phyloP scores from a whole-genome alignment of 345 rosid species.

The Salix udensis region DNA sequence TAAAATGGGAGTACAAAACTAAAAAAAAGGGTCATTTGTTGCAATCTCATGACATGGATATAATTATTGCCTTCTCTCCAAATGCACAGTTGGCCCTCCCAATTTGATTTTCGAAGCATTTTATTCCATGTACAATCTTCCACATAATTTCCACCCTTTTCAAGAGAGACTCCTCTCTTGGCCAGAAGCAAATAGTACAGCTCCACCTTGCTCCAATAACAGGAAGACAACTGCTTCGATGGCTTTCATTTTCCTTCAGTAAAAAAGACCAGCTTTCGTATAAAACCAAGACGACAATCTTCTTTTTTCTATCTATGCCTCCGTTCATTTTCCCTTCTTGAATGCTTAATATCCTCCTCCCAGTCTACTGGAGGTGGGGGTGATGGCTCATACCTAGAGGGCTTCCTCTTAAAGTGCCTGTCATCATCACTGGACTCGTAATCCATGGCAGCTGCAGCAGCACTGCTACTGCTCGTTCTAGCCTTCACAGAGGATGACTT shows the following conservation, averaged over 20 bases:
- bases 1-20: neutral
- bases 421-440: conserved; percentile 90
- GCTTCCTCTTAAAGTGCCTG: conserved; percentile 90
- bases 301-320: conserved; percentile 29
- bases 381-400: conserved; percentile 70
- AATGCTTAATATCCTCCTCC: conserved; percentile 42
- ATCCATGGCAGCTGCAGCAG: conserved; percentile 35
- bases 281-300: neutral
- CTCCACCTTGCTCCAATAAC: neutral
- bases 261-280: neutral
- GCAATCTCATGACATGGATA: neutral
- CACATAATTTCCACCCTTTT: neutral
- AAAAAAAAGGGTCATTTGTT: neutral
- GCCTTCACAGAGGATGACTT: conserved; percentile 35
- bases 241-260: neutral
- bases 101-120: neutral
- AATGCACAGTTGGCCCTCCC: neutral
- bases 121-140: neutral
- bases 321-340: conserved; percentile 34
- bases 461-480: conserved; percentile 30
- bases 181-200: neutral
- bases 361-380: conserved; percentile 41
- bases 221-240: neutral
- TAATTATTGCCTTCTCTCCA: too few relatives aligned
- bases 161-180: neutral